phyloP scores from a whole-genome alignment of 768 basidiomycete species.

The Rhizopogon vulgaris region DNA sequence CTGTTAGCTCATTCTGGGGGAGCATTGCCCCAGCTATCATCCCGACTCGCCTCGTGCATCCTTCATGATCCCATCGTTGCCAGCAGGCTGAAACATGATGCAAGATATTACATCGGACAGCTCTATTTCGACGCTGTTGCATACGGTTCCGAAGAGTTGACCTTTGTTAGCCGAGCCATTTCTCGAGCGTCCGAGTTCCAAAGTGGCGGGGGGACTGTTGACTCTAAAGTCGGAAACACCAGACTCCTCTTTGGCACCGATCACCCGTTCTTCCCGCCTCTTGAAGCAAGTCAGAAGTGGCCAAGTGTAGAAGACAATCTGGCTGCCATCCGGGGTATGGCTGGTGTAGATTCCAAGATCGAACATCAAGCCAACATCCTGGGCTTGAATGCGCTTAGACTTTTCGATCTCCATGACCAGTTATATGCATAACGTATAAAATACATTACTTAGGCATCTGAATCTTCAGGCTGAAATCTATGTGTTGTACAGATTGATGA shows the following conservation, averaged over 20 bases:
- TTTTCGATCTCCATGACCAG: constrained; percentile 49
- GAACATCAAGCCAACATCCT: constrained; percentile 59
- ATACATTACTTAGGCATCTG: constrained; percentile 49
- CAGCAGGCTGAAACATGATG: constrained; percentile 70
- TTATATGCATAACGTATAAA: constrained; percentile 8
- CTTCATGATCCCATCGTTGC: constrained; percentile 79
- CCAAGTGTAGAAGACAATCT: constrained; percentile 81
- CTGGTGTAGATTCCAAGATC: constrained; percentile 40
- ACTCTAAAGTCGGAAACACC: constrained; percentile 41
- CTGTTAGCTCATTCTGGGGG: constrained; percentile 88
- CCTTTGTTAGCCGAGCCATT: constrained; percentile 67
- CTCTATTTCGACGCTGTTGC: constrained; percentile 85
- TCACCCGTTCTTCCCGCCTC: constrained; percentile 88
- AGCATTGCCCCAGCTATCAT: constrained; percentile 76
- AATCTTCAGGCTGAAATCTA: constrained; percentile 97
- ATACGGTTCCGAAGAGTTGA: constrained; percentile 81
- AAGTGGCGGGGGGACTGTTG: constrained; percentile 22
- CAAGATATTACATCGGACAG: constrained; percentile 75
- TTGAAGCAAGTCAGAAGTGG: constrained; percentile 66
- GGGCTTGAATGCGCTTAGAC: constrained; percentile 64
- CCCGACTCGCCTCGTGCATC: constrained; percentile 79
- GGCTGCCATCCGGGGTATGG: constrained; percentile 65
- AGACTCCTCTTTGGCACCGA: constrained; percentile 81
- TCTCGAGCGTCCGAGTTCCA: constrained; percentile 51
- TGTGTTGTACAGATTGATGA: constrained; percentile 88